A percentile compares a stretch with the other conserved stretches of the same genome.
These are phyloP conservation scores for Pseudogymnoascus sp. DNA, from an alignment of 2,329 filamentous ascomycete species.

Conservation along the genomic window DNA sequence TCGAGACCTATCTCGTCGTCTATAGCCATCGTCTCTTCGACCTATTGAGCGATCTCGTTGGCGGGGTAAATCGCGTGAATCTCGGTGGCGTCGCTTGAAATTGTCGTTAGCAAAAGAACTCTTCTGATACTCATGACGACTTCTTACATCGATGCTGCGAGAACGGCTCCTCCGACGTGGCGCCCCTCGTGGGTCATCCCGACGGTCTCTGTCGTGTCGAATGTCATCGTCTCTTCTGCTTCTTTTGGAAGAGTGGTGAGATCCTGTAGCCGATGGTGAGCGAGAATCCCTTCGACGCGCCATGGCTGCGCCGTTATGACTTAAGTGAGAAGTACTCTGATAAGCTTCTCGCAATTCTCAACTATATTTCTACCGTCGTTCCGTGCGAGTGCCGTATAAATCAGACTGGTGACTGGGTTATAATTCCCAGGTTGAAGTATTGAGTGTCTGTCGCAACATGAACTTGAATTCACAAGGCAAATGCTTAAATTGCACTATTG, in stretches of 20 bases:
- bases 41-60: slow-evolving; percentile 66
- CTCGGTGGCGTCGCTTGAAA: slow-evolving; percentile 53
- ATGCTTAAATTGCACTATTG: slow-evolving; percentile 2
- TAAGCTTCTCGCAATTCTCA: slow-evolving; percentile 19
- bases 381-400: slow-evolving; percentile 7
- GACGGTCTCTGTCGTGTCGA: slow-evolving; percentile 44
- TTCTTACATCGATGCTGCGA: slow-evolving; percentile 56
- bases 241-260: slow-evolving; percentile 63
- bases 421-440: background rate
- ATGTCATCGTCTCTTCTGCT: slow-evolving; percentile 44
- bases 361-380: slow-evolving; percentile 16
- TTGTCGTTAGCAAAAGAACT: slow-evolving; percentile 36
- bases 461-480: slow-evolving; percentile 11
- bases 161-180: slow-evolving; percentile 53
- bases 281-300: slow-evolving; percentile 58
- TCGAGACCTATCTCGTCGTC: slow-evolving; percentile 54
- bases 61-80: slow-evolving; percentile 51
- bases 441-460: background rate
- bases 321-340: slow-evolving; percentile 39
- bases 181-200: slow-evolving; percentile 44
- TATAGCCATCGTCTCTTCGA: slow-evolving; percentile 59
- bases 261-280: slow-evolving; percentile 94
- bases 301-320: slow-evolving; percentile 41
- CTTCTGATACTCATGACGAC: slow-evolving; percentile 18
- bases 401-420: background rate